Conservation (phyloP, 2,329 filamentous ascomycete genomes). For the Dothiorella sarmentorum region DNA sequence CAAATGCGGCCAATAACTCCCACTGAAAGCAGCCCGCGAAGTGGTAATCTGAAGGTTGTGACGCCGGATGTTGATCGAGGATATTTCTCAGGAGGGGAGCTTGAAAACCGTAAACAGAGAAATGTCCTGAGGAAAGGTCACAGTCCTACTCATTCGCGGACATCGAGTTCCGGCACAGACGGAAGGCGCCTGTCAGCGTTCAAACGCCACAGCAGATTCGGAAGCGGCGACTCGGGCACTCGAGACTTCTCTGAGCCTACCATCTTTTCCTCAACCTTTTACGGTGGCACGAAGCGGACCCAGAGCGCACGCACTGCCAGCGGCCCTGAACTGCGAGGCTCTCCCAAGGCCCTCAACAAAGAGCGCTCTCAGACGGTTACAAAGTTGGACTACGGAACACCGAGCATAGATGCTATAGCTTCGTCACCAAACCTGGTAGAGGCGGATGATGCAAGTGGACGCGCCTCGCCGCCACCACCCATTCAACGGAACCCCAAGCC, state of each 20-base stretch:
- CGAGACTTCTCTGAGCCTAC: constrained; percentile 53
- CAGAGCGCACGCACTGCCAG: constrained; percentile 43
- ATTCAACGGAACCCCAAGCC: constrained; percentile 34
- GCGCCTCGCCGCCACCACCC: constrained; percentile 44
- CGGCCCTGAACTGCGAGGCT: constrained; percentile 42
- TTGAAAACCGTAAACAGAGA: constrained; percentile 65
- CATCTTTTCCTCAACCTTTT: constrained; percentile 43
- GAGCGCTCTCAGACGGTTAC: constrained; percentile 52
- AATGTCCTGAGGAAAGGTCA: constrained; percentile 77
- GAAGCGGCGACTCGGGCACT: constrained; percentile 73
- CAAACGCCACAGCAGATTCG: constrained; percentile 72
- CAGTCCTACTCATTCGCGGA: constrained; percentile 59
- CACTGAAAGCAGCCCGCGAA: constrained; percentile 23
- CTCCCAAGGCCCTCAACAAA: constrained; percentile 10
- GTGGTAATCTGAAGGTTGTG: constrained; percentile 30
- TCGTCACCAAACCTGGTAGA: constrained; percentile 38
- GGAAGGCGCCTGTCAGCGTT: constrained; percentile 57
- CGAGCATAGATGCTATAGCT: constrained; percentile 46
- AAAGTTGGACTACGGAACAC: constrained; percentile 52
- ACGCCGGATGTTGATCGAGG: constrained; percentile 71
- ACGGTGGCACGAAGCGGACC: constrained; percentile 32
- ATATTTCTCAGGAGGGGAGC: constrained; percentile 88
- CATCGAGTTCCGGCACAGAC: constrained; percentile 70
- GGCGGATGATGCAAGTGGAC: constrained; percentile 47
- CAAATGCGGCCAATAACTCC: background rate